These are phyloP conservation scores for Talaromyces stipitatus DNA, from an alignment of 495 filamentous ascomycete species.

Conservation along the genomic window DNA sequence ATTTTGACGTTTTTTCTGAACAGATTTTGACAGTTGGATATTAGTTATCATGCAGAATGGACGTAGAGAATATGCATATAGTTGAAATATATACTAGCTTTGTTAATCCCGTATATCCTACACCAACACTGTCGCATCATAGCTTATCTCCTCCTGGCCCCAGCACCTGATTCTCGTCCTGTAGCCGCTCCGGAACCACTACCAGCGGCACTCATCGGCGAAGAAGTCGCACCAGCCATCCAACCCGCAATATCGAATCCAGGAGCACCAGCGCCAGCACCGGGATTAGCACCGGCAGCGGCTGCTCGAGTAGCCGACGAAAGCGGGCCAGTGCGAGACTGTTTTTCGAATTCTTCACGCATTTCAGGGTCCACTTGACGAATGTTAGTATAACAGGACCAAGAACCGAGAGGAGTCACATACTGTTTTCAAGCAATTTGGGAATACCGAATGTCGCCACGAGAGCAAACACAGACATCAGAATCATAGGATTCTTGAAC, in stretches of 20 bases:
- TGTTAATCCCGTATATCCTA: not conserved
- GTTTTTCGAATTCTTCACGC: slow-evolving; percentile 83
- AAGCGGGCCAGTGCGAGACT: slow-evolving; percentile 68
- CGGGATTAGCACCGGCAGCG: slow-evolving; percentile 26
- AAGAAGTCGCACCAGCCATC: slow-evolving; percentile 51
- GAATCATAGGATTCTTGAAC: slow-evolving; percentile 90
- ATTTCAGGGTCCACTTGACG: slow-evolving; percentile 89
- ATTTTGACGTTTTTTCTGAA: slow-evolving; percentile 35
- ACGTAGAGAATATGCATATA: not conserved
- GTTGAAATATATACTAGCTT: not conserved
- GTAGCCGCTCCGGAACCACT: slow-evolving; percentile 23
- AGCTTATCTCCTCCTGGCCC: slow-evolving; percentile 17
- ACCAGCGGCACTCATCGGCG: slow-evolving; percentile 16
- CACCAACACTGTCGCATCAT: not conserved
- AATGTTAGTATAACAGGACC: slow-evolving; percentile 1
- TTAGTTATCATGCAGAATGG: not conserved
- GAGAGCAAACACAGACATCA: slow-evolving; percentile 76
- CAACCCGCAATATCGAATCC: slow-evolving; percentile 84
- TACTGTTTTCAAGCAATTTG: slow-evolving; percentile 92
- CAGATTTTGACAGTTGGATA: slow-evolving; percentile 33
- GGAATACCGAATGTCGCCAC: slow-evolving; percentile 82
- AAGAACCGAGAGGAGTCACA: slow-evolving; percentile 23
- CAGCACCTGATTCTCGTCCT: slow-evolving; percentile 26
- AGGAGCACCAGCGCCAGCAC: slow-evolving; percentile 41
- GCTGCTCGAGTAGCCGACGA: slow-evolving; percentile 34